Evolutionary conservation across 352 stramenopile species (phyloP), one percentile per base, ranked within the genome.

Genomic region (Plasmopara viticola): DNA sequence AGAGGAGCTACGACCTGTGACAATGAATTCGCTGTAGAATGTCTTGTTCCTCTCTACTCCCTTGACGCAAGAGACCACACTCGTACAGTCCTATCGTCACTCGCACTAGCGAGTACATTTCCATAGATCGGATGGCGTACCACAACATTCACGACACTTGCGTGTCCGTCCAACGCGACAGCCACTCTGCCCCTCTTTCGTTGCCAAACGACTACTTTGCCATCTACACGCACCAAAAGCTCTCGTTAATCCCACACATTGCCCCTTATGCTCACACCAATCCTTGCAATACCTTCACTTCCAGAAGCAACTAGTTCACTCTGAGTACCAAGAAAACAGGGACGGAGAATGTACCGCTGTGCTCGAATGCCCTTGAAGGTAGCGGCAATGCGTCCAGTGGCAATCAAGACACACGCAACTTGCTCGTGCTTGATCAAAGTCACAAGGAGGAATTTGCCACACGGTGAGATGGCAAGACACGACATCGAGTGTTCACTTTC

Each of bases 111-210:
- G 38, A 92, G 53, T 14, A 92, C 46, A 34, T 86, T 63, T 5
- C 56, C 42, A 44, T 68, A 62, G 9, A 70, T 18, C 6, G 82
- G 82, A 43, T 92, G 78, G 14, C 62, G 63, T 7, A 67, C 61
- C 2, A 89, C 73, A n/a, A 72, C 71, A 59, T 89, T 92, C 17
- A 92, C 67, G 38, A 85, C 69, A 43, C 79, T 85, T 1, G 81
- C 72, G 51, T 92, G 81, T 7, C 68, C 68, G 9, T 74, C 55
- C 3, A 84, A 40, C 9, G 67, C 62, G 7, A 52, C 49, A 10
- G 71, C 44, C n/a, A 71, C 44, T 14, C 70, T 73, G 3, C 73
- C 77, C 13, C 64, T 77, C 9, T 85, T 68, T 35, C 74, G 72
- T 37, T 74, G 55, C 82, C 82, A 92, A 8, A 87, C 40, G 30